A percentile compares a stretch with the other conserved stretches of the same genome.
These are phyloP conservation scores for Cyberlindnera euphorbiiphila DNA, from an alignment of 805 yeast genomes.

Conservation along the genomic window DNA sequence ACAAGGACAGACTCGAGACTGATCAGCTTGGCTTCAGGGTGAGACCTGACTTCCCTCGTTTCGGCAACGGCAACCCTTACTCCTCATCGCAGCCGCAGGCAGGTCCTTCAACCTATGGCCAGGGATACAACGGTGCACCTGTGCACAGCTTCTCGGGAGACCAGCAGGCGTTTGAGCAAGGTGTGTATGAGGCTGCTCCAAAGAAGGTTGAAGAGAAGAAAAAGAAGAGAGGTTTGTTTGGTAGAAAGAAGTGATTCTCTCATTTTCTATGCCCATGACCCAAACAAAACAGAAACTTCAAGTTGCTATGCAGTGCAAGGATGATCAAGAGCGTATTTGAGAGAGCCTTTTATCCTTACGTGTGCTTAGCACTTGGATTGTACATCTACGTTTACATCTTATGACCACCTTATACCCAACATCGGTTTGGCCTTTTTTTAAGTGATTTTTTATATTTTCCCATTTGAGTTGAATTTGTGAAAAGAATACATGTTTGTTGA, in stretches of 20 bases:
- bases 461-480: too few relatives aligned
- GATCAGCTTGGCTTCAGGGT: conserved; percentile 80
- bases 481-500: too few relatives aligned
- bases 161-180: conserved; percentile 57
- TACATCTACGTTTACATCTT: too few relatives aligned
- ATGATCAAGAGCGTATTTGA: too few relatives aligned
- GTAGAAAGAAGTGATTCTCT: conserved; percentile 50
- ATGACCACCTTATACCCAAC: too few relatives aligned
- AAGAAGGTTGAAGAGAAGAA: conserved; percentile 45
- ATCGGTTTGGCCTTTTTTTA: too few relatives aligned
- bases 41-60: conserved; percentile 67
- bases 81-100: conserved; percentile 14
- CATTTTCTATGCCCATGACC: neutral
- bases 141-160: conserved; percentile 28
- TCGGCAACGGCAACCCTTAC: conserved; percentile 37
- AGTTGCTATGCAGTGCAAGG: neutral
- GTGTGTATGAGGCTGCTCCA: conserved; percentile 57
- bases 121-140: conserved; percentile 23
- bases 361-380: too few relatives aligned
- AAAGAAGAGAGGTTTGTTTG: conserved; percentile 79
- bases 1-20: conserved; percentile 79
- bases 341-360: too few relatives aligned
- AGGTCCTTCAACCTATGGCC: conserved; percentile 1
- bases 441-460: too few relatives aligned
- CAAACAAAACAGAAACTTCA: neutral